Conservation (phyloP, 495 filamentous ascomycete species). For the Daldinia decipiens region DNA sequence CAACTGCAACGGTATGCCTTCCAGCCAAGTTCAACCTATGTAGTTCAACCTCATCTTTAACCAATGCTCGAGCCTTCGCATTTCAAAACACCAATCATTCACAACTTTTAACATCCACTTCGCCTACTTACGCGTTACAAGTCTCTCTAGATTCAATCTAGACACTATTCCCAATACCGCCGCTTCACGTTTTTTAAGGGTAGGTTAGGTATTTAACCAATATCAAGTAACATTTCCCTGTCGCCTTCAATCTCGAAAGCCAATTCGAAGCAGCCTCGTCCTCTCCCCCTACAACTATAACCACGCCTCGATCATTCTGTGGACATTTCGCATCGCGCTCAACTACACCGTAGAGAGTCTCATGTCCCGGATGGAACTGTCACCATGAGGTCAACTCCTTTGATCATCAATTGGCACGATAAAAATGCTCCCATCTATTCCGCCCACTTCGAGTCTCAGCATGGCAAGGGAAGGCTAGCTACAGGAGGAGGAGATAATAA, state of each 20-base stretch:
- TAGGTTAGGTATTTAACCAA: conserved; percentile 12
- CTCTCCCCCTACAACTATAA: not conserved
- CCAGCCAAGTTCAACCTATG: conserved; percentile 27
- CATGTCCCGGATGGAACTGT: conserved; percentile 39
- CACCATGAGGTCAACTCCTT: conserved; percentile 88
- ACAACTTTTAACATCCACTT: conserved; percentile 17
- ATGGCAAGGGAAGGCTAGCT: conserved; percentile 91
- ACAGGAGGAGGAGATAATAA: conserved; percentile 97
- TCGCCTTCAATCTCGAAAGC: conserved; percentile 18
- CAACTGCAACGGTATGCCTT: conserved; percentile 3
- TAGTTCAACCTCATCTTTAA: conserved; percentile 34
- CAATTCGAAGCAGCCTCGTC: conserved; percentile 28
- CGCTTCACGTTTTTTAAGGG: not conserved
- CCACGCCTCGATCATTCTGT: not conserved
- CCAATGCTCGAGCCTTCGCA: conserved; percentile 36
- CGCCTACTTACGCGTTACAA: conserved; percentile 4
- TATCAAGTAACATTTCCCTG: conserved; percentile 7
- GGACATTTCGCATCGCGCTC: conserved; percentile 1
- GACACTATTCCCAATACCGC: not conserved
- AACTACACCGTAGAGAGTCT: conserved; percentile 16
- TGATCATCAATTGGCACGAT: conserved; percentile 96
- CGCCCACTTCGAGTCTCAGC: conserved; percentile 86
- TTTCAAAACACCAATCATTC: conserved; percentile 25
- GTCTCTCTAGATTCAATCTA: not conserved
- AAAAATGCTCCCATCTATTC: conserved; percentile 95